These are phyloP conservation scores for Tuber magnatum DNA, from an alignment of 495 filamentous ascomycete genomes.

Conservation along the genomic window DNA sequence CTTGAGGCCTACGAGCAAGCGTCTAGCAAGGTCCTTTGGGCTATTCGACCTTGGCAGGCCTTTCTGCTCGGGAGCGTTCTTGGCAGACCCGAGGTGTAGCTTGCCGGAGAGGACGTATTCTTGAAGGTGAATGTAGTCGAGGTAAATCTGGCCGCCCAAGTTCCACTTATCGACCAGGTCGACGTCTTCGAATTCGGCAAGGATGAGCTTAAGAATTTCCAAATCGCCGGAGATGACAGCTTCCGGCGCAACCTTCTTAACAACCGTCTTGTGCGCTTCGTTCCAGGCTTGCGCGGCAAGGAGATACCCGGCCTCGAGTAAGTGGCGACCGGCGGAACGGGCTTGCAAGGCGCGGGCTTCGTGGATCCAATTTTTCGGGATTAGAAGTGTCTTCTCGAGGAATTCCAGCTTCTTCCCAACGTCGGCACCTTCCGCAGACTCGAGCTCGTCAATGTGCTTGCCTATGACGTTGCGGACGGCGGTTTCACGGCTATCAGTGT, in stretches of 20 bases:
- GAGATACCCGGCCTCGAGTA: conserved; percentile 59
- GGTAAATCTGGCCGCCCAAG: conserved; percentile 70
- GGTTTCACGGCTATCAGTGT: conserved; percentile 54
- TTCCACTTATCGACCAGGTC: conserved; percentile 55
- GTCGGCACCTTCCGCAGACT: conserved; percentile 47
- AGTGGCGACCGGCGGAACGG: conserved; percentile 57
- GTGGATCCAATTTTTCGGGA: conserved; percentile 74
- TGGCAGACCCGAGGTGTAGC: conserved; percentile 24
- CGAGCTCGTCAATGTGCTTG: conserved; percentile 55
- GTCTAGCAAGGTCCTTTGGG: conserved; percentile 55
- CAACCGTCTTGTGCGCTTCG: conserved; percentile 77
- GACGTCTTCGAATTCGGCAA: conserved; percentile 59
- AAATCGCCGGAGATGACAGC: conserved; percentile 73
- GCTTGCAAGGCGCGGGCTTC: conserved; percentile 79
- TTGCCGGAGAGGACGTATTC: conserved; percentile 41
- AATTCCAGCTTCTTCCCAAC: conserved; percentile 48
- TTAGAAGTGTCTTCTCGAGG: conserved; percentile 54
- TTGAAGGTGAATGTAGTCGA: conserved; percentile 64
- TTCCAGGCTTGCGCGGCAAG: conserved; percentile 66
- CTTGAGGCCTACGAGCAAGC: conserved; percentile 57
- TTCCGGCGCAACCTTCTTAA: conserved; percentile 65
- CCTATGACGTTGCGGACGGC: conserved; percentile 64
- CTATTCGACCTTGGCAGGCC: conserved; percentile 44
- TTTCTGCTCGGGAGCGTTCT: conserved; percentile 34
- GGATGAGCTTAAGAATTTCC: conserved; percentile 53